Conservation (phyloP, 164 flowering plant genomes). For the Liriodendron chinense region DNA sequence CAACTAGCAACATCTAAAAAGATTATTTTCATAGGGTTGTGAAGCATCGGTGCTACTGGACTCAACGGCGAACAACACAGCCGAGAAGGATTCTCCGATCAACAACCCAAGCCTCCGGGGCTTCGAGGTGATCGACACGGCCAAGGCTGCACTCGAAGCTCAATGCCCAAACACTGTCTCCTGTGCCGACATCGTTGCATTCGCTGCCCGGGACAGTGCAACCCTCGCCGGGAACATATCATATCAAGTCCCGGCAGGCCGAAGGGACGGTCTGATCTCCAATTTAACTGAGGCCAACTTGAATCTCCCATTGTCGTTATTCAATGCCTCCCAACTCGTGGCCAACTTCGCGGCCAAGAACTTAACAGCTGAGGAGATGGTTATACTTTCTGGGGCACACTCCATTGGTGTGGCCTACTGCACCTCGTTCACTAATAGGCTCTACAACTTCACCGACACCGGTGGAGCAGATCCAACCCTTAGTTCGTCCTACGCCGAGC, state of each 20-base stretch:
- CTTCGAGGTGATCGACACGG: slow-evolving; percentile 10
- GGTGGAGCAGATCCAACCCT: slow-evolving; percentile 7
- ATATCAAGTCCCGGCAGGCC: slow-evolving; percentile 9
- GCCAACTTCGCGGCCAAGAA: slow-evolving; percentile 12
- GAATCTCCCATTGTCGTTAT: background rate
- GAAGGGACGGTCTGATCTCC: slow-evolving; percentile 11
- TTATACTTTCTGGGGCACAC: slow-evolving; percentile 15
- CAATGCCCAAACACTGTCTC: slow-evolving; percentile 11
- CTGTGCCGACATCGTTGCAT: slow-evolving; percentile 17
- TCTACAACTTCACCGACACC: slow-evolving; percentile 21
- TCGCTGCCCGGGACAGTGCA: slow-evolving; percentile 15
- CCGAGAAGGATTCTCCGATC: background rate
- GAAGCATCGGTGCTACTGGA: slow-evolving; percentile 16
- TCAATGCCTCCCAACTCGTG: slow-evolving; percentile 2
- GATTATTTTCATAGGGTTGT: slow-evolving; percentile 7
- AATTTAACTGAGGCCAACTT: background rate
- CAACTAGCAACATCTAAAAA: no score
- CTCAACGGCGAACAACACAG: slow-evolving; percentile 7
- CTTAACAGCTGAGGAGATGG: slow-evolving; percentile 12
- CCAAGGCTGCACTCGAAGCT: slow-evolving; percentile 6
- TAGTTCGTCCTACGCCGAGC: background rate
- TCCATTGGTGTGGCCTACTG: slow-evolving; percentile 16
- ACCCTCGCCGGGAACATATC: background rate
- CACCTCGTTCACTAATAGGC: background rate
- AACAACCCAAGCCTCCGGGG: slow-evolving; percentile 18